Base-by-base conservation (phyloP, 208 protist genomes). In the Trypanosoma boissoni region DNA sequence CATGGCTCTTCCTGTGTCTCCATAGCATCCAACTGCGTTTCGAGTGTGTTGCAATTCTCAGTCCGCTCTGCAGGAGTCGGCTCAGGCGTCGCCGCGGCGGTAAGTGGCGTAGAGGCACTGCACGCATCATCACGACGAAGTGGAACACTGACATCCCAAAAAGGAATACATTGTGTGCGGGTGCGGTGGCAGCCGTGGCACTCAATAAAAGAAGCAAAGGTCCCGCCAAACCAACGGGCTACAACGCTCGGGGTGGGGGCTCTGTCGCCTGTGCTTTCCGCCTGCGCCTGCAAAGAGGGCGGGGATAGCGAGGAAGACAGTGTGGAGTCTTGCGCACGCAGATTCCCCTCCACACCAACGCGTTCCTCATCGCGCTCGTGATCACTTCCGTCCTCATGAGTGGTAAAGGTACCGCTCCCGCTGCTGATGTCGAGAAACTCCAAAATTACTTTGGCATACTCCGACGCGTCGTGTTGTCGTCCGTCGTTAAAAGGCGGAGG, bases 401-500 rank as follows among this genome's bases (percentile, higher is more conserved):
- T 39, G 34, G 34, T 39, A 12, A 16, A 16, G 34, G 34, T 39
- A 54, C 58, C 51, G 50, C 54, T 27, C 18, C 14, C 5, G 20
- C 29, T 31, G 14, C 14, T 52, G 28, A 31, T 49, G 54, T 91
- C 80, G n/a, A 91, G 58, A 21, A 72, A 58, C 39, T 84, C 78
- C 24, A 91, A 54, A 45, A 91, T 39, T 23, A 78, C 66, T 50
- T 87, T 86, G 46, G 59, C 64, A 46, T 79, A 85, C 70, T 86
- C 84, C n/a, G 80, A 87, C 10, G 84, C 77, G 59, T 91, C 84
- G 56, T 91, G 84, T 43, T 87, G 84, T 4, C 58, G 72, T 34
- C 73, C 68, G 27, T 87, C 76, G 51, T 74, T 59, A 58, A 91
- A 87, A 1, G 71, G 70, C 5, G 36, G 32, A 1, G 84, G 79